Evolutionary conservation across 805 yeast species (phyloP).

Genomic region (Ogataea neopini): DNA sequence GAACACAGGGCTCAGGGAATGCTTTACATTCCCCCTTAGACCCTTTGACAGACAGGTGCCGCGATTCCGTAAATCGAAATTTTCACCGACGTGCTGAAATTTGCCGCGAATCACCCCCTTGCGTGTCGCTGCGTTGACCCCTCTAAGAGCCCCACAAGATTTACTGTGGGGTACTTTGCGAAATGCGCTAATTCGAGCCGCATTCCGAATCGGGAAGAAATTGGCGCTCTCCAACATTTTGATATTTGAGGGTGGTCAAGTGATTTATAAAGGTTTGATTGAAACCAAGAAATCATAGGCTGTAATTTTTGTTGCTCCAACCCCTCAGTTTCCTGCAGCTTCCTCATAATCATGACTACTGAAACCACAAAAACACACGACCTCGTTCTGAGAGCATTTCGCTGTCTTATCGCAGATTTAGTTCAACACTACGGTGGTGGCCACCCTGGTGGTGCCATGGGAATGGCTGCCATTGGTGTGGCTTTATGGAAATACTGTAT

Average conservation of each 20-base stretch:
- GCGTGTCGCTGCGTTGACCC: not conserved
- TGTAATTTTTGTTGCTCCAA: not conserved
- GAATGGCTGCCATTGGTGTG: constrained; percentile 95
- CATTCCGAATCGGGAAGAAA: not conserved
- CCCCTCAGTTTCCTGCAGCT: not conserved
- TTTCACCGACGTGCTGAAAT: not conserved
- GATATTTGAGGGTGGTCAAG: too few relatives aligned
- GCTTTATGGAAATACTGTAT: constrained; percentile 70
- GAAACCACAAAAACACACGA: constrained; percentile 25
- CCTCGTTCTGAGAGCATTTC: constrained; percentile 33
- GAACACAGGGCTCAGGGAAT: too few relatives aligned
- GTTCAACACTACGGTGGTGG: constrained; percentile 52
- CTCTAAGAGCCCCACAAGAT: not conserved
- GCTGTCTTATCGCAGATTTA: constrained; percentile 36
- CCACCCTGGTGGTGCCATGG: constrained; percentile 99
- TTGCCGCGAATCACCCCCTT: not conserved
- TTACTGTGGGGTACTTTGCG: not conserved
- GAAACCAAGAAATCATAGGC: not conserved
- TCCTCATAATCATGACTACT: constrained; percentile 21
- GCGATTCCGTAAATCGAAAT: too few relatives aligned
- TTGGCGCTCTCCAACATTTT: too few relatives aligned
- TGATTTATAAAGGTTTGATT: not conserved
- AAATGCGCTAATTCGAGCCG: not conserved
- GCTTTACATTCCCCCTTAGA: too few relatives aligned
- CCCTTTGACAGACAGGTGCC: too few relatives aligned